Conservation (phyloP, 2,329 filamentous ascomycete species). For the Hypoxylon sp. region DNA sequence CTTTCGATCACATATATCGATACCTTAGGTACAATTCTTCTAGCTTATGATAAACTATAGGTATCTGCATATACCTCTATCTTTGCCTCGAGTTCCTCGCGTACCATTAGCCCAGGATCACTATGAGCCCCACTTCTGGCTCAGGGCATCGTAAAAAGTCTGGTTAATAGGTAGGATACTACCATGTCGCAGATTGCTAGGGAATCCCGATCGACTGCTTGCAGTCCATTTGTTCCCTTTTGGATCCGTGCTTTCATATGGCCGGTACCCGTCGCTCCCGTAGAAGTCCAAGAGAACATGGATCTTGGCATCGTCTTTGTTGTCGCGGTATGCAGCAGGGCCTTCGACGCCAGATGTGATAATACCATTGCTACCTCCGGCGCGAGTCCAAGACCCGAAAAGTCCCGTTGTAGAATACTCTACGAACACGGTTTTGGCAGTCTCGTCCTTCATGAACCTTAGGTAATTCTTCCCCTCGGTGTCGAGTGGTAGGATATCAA, state of each 20-base stretch:
- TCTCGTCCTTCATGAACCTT: constrained; percentile 70
- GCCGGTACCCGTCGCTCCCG: constrained; percentile 63
- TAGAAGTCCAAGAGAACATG: constrained; percentile 67
- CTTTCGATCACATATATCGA: too few relatives aligned
- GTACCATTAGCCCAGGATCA: background rate
- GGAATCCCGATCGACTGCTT: constrained; percentile 60
- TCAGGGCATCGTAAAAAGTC: constrained; percentile 60
- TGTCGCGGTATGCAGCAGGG: constrained; percentile 62
- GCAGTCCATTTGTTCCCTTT: constrained; percentile 62
- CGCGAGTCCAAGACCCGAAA: constrained; percentile 66
- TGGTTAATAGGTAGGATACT: constrained; percentile 64
- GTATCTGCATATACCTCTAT: background rate
- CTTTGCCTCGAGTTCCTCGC: background rate
- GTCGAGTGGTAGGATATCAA: constrained; percentile 68
- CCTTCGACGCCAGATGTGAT: constrained; percentile 63
- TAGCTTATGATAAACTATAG: background rate
- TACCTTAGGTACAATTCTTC: too few relatives aligned
- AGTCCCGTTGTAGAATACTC: constrained; percentile 65
- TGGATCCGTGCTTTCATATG: constrained; percentile 63
- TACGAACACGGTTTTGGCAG: constrained; percentile 65
- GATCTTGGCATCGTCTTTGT: constrained; percentile 56
- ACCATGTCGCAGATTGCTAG: constrained; percentile 66
- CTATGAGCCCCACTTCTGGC: constrained; percentile 55
- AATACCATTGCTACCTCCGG: constrained; percentile 60
- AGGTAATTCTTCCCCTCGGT: constrained; percentile 60